phyloP scores from a whole-genome alignment of 257 asterid genomes.

The Osmanthus fragrans region DNA sequence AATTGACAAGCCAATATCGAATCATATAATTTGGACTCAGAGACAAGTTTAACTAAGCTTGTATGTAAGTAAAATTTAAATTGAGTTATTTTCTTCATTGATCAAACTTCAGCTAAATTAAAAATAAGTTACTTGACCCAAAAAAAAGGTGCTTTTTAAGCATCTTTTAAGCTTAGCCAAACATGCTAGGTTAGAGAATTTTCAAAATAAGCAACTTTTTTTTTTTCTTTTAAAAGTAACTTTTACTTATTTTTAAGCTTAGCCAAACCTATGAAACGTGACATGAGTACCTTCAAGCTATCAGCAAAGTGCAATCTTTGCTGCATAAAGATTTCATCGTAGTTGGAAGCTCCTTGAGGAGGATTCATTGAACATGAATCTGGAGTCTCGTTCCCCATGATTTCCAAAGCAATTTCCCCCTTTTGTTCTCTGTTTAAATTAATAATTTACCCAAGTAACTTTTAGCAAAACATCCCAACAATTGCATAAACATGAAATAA shows the following conservation, averaged over 20 bases:
- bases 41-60: background rate
- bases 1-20: background rate
- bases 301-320: constrained; percentile 41
- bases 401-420: background rate
- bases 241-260: background rate
- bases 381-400: constrained; percentile 28
- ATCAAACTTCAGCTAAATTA: background rate
- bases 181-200: background rate
- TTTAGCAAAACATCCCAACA: background rate
- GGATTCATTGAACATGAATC: constrained; percentile 23
- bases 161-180: background rate
- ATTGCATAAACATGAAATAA: background rate
- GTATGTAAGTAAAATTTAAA: background rate
- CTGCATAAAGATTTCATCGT: constrained; percentile 41
- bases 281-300: constrained; percentile 38
- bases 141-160: background rate
- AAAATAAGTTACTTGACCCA: background rate
- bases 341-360: constrained; percentile 34
- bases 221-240: background rate
- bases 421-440: constrained; percentile 13
- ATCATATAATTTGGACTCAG: background rate
- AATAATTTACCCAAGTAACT: background rate
- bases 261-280: background rate
- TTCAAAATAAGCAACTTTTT: background rate
- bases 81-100: background rate